Base-by-base conservation (phyloP, 208 protist genomes). In the Crithidia expoeki region DNA sequence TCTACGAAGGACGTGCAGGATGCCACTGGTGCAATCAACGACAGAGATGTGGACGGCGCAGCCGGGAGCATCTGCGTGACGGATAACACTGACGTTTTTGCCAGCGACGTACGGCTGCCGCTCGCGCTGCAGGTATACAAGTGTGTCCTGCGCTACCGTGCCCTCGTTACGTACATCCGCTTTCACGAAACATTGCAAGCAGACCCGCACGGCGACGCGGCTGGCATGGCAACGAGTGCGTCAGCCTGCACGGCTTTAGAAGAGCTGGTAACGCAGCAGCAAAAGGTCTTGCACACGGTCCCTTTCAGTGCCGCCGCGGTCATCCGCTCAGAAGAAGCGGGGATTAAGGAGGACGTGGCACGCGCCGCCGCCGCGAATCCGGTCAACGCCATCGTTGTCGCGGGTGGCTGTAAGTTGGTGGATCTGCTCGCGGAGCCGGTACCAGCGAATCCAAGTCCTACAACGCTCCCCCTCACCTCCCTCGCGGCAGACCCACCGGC, bases 111-210 rank as follows among this genome's bases (percentile, higher is more conserved):
- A 27, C 59, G 83, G 51, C 70, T 93, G 38, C 85, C 85, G 33
- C 69, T 86, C 23, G 79, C 74, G 14, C 65, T 92, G 59, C 76
- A 51, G 30, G 58, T 85, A 5, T 84, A 89, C 76, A 76, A 79
- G 66, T 67, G 86, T 52, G 71, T 91, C 12, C 17, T 75, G 49
- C 78, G 81, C 36, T 83, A 91, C 55, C 80, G 90, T 19, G 56
- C 88, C 4, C 58, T 90, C 33, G 12, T 36, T 1, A 38, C 71
- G 23, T 78, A 76, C 30, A 82, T 79, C 62, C 59, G 63, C 32
- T 89, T 89, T 59, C 73, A 86, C 62, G 63, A 52, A 25, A n/a
- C 68, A 7, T 68, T 89, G 1, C 34, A 68, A 4, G 25, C 50
- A 0, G 81, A 89, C 49, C 32, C 49, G 4, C 73, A 67, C 66